Evolutionary conservation across 805 yeast species (phyloP).

Genomic region (Ogataea corticis): DNA sequence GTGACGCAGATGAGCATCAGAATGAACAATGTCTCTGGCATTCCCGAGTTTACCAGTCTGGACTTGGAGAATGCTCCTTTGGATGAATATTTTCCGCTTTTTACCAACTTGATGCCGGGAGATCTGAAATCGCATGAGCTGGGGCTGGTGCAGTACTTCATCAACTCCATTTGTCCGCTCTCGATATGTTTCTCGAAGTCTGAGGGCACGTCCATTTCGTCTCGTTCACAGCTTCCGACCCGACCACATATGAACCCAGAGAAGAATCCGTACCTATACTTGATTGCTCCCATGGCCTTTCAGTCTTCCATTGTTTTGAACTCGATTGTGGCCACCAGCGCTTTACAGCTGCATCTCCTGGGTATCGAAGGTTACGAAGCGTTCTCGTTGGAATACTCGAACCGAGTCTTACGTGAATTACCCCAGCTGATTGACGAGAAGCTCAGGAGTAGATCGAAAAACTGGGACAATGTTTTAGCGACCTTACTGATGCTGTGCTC

Average conservation of each 20-base stretch:
- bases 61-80: background rate
- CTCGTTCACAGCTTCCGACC: background rate
- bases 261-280: slow-evolving; percentile 39
- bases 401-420: slow-evolving; percentile 32
- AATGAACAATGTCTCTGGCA: background rate
- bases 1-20: background rate
- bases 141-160: slow-evolving; percentile 35
- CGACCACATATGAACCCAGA: slow-evolving; percentile 23
- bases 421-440: slow-evolving; percentile 34
- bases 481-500: slow-evolving; percentile 42
- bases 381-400: slow-evolving; percentile 31
- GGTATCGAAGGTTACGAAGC: slow-evolving; percentile 31
- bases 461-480: slow-evolving; percentile 44
- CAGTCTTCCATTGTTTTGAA: slow-evolving; percentile 36
- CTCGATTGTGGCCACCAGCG: slow-evolving; percentile 38
- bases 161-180: slow-evolving; percentile 37
- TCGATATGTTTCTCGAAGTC: slow-evolving; percentile 40
- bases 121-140: slow-evolving; percentile 21
- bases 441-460: slow-evolving; percentile 20
- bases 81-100: background rate
- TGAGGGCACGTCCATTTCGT: slow-evolving; percentile 3
- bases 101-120: background rate
- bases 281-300: slow-evolving; percentile 40
- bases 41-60: background rate
- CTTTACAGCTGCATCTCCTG: slow-evolving; percentile 35